Percentiles rank a stretch among this genome's conserved stretches.
These are phyloP conservation scores for Blastobotrys chiropterorum DNA, from an alignment of 805 yeast genomes.

Conservation along the genomic window DNA sequence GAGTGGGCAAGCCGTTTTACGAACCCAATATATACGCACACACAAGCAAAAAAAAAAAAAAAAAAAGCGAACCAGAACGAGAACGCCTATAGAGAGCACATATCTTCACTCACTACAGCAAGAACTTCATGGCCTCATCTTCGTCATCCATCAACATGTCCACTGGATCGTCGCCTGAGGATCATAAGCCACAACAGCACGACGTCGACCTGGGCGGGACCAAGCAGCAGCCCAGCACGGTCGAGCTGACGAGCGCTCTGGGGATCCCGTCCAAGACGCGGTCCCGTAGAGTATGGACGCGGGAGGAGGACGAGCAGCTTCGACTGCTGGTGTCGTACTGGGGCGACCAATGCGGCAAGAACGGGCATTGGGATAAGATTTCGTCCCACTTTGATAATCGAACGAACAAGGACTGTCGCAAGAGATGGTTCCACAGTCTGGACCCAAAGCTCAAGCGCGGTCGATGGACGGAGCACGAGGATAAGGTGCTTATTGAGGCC, in stretches of 20 bases:
- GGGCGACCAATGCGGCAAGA: constrained; percentile 42
- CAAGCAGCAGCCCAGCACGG: constrained; percentile 5
- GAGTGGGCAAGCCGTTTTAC: too few species aligned
- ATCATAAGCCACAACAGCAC: not conserved
- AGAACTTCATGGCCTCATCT: not conserved
- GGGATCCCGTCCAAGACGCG: constrained; percentile 15
- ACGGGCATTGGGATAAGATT: constrained; percentile 39
- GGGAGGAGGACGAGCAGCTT: constrained; percentile 62
- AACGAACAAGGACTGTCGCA: constrained; percentile 75
- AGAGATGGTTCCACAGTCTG: constrained; percentile 79
- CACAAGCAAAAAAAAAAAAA: not conserved
- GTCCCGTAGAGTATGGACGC: constrained; percentile 50
- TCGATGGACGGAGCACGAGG: constrained; percentile 81
- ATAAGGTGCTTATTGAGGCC: constrained; percentile 55
- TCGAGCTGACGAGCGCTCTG: constrained; percentile 14
- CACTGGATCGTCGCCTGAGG: not conserved
- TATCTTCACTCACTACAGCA: too few species aligned
- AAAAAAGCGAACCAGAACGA: too few species aligned
- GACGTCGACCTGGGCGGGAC: not conserved
- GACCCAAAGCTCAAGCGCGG: constrained; percentile 82
- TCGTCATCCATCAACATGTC: not conserved
- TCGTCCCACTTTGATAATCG: constrained; percentile 36
- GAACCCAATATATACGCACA: not conserved
- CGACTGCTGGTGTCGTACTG: constrained; percentile 33
- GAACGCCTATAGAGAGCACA: too few species aligned